Evolutionary conservation across 2,329 filamentous ascomycete species (phyloP).

Genomic region (Penicillium sp.): DNA sequence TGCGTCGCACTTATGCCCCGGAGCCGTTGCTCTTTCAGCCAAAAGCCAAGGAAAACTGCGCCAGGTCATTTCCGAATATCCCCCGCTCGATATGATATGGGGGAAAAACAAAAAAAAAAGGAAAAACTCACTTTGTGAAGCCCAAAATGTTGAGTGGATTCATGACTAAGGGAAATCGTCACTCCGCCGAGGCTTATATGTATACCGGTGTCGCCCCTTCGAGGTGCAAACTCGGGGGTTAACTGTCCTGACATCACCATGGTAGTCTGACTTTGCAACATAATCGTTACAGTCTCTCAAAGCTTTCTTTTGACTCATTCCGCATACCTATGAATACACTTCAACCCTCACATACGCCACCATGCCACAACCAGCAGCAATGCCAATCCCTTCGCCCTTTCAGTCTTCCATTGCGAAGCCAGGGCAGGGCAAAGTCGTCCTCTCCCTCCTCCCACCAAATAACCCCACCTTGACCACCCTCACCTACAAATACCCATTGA

Average conservation of each 20-base stretch:
- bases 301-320: background rate
- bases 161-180: slow-evolving; percentile 17
- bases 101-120: background rate
- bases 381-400: slow-evolving; percentile 65
- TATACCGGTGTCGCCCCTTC: slow-evolving; percentile 4
- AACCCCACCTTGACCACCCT: slow-evolving; percentile 71
- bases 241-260: background rate
- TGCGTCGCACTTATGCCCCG: background rate
- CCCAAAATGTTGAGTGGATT: background rate
- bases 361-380: slow-evolving; percentile 27
- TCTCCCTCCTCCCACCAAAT: slow-evolving; percentile 68
- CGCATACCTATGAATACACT: background rate
- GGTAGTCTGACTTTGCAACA: background rate
- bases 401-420: slow-evolving; percentile 69
- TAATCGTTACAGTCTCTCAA: background rate
- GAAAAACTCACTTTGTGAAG: background rate
- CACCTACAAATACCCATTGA: slow-evolving; percentile 90
- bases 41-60: background rate
- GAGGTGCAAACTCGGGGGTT: slow-evolving; percentile 16
- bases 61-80: slow-evolving; percentile 17
- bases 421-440: slow-evolving; percentile 75
- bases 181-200: background rate
- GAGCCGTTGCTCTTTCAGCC: background rate
- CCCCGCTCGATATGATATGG: slow-evolving; percentile 13
- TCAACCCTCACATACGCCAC: slow-evolving; percentile 2